Conservation (phyloP, 129 eudicot genomes). For the Helichrysum umbraculigerum region DNA sequence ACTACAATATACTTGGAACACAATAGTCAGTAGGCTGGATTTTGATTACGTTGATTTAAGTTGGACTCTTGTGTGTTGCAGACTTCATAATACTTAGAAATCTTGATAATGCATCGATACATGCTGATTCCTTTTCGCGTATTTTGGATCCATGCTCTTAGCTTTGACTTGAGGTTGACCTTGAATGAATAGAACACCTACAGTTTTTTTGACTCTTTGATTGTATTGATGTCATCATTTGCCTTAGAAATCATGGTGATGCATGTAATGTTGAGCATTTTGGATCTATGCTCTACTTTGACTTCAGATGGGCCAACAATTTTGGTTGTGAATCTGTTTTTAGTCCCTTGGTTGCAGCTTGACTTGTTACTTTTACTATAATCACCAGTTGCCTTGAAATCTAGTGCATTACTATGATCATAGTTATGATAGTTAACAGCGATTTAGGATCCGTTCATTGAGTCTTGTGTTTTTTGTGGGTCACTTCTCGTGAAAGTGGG, state of each 20-base stretch:
- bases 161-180: slow-evolving; percentile 1
- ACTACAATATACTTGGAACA: not conserved
- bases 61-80: slow-evolving; percentile 2
- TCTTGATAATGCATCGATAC: not conserved
- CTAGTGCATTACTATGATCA: not conserved
- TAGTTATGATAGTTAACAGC: not conserved
- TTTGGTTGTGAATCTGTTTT: not conserved
- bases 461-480: not conserved
- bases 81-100: not conserved
- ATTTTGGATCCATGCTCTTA: not conserved
- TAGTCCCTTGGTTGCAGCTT: slow-evolving; percentile 7
- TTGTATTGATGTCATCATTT: not conserved
- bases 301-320: not conserved
- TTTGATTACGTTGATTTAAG: not conserved
- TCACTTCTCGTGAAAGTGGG: too few relatives aligned
- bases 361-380: not conserved
- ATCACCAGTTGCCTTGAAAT: not conserved
- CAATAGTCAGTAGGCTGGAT: not conserved
- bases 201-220: slow-evolving; percentile 2
- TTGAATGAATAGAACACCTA: not conserved
- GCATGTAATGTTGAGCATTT: slow-evolving; percentile 3
- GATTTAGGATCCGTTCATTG: not conserved
- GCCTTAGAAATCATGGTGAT: slow-evolving; percentile 12
- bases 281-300: slow-evolving; percentile 8
- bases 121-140: not conserved